Conservation (phyloP, 176 grass and related monocot genomes). For the Zoysia pacifica region DNA sequence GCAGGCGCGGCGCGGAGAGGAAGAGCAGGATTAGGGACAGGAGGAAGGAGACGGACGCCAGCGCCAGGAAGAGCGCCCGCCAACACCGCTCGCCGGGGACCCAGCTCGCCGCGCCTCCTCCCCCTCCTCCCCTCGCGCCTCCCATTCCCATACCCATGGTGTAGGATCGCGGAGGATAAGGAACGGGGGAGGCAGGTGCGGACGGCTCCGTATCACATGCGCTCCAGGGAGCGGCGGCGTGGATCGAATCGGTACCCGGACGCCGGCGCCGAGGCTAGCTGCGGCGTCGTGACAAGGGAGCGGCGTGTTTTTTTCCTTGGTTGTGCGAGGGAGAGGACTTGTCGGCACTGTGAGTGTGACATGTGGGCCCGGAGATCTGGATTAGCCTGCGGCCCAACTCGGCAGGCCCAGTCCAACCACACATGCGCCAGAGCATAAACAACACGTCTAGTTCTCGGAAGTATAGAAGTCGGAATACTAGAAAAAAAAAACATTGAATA, state of each 20-base stretch:
- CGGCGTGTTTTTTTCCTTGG: slow-evolving; percentile 22
- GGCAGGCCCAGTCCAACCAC: neutral
- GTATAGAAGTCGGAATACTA: no score
- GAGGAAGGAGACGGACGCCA: slow-evolving; percentile 53
- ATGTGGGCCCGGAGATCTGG: neutral
- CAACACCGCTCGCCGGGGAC: slow-evolving; percentile 44
- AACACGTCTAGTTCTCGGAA: no score
- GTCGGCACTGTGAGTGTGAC: neutral
- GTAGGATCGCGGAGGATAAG: neutral
- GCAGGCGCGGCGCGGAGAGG: slow-evolving; percentile 50
- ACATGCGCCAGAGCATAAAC: neutral
- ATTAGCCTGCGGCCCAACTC: neutral
- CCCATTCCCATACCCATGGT: slow-evolving; percentile 8
- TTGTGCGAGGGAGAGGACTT: slow-evolving; percentile 20
- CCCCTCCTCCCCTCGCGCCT: neutral
- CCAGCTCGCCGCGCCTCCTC: slow-evolving; percentile 10
- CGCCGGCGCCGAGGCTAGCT: slow-evolving; percentile 31
- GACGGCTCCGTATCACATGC: neutral
- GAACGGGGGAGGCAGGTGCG: neutral
- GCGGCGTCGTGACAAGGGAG: slow-evolving; percentile 21
- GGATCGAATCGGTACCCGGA: slow-evolving; percentile 4
- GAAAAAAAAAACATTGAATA: no score
- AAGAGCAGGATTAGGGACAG: slow-evolving; percentile 63
- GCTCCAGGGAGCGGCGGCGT: neutral
- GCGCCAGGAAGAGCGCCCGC: slow-evolving; percentile 44